Evolutionary conservation across 805 yeast genomes (phyloP).

Genomic region (Zygotorulaspora danielsina): DNA sequence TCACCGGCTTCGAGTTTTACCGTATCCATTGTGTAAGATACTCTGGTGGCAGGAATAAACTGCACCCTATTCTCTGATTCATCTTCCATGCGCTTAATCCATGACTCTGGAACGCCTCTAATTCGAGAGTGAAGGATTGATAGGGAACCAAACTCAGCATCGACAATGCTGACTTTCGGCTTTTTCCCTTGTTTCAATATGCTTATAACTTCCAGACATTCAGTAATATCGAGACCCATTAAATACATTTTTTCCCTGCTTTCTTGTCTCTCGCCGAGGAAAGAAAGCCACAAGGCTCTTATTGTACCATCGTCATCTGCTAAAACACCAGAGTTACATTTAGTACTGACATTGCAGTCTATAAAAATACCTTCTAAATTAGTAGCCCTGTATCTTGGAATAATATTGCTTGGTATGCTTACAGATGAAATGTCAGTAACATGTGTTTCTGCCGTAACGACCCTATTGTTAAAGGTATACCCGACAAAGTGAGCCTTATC

Average conservation of each 20-base stretch:
- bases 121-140: slow-evolving; percentile 73
- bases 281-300: slow-evolving; percentile 81
- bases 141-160: slow-evolving; percentile 69
- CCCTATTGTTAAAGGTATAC: slow-evolving; percentile 62
- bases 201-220: slow-evolving; percentile 54
- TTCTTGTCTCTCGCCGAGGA: slow-evolving; percentile 66
- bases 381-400: slow-evolving; percentile 81
- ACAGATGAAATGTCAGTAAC: slow-evolving; percentile 74
- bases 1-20: slow-evolving; percentile 56
- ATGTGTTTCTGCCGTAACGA: slow-evolving; percentile 68
- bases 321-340: slow-evolving; percentile 75
- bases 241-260: slow-evolving; percentile 61
- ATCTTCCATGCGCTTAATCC: slow-evolving; percentile 68
- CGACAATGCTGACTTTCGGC: slow-evolving; percentile 65
- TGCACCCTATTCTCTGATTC: slow-evolving; percentile 63
- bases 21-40: slow-evolving; percentile 47
- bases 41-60: slow-evolving; percentile 65
- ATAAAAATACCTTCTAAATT: slow-evolving; percentile 73
- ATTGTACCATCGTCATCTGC: slow-evolving; percentile 74
- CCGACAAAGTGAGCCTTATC: slow-evolving; percentile 78
- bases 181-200: slow-evolving; percentile 45
- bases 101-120: slow-evolving; percentile 80
- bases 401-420: slow-evolving; percentile 63
- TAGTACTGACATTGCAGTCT: slow-evolving; percentile 66
- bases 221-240: slow-evolving; percentile 74